These are phyloP conservation scores for Flaveria robusta DNA, from an alignment of 129 eudicot genomes.

Conservation along the genomic window DNA sequence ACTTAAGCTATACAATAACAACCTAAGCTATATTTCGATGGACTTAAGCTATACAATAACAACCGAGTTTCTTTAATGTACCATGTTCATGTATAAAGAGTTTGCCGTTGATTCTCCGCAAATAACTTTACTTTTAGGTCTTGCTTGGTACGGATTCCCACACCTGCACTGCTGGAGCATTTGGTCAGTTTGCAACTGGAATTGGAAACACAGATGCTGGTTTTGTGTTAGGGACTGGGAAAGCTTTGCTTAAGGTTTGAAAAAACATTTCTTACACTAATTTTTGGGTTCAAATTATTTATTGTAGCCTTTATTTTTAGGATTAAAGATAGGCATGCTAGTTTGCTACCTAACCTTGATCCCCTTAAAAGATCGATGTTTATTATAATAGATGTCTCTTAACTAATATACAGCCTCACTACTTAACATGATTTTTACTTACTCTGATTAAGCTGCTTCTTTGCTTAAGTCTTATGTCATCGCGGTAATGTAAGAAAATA, in stretches of 20 bases:
- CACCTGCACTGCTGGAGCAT: conserved; percentile 99
- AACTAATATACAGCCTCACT: neutral
- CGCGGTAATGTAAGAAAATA: too few relatives aligned
- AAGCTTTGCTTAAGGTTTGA: conserved; percentile 90
- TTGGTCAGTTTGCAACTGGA: conserved; percentile 96
- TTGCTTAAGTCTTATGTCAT: too few relatives aligned
- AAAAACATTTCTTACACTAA: conserved; percentile 11
- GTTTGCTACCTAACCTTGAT: neutral
- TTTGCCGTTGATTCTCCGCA: neutral
- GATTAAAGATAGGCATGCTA: neutral
- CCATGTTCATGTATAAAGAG: neutral
- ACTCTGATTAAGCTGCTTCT: too few relatives aligned
- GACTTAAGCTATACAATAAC: neutral
- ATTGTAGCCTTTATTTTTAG: conserved; percentile 13
- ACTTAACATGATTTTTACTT: too few relatives aligned
- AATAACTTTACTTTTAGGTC: conserved; percentile 47
- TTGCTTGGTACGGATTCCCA: conserved; percentile 97
- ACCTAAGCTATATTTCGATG: neutral
- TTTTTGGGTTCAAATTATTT: conserved; percentile 2
- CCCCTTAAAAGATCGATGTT: neutral
- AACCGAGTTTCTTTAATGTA: neutral
- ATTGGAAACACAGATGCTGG: conserved; percentile 98
- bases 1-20: neutral
- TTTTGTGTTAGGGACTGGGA: conserved; percentile 93
- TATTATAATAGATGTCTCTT: neutral